Conservation (phyloP, 257 asterid species). For the Rehmannia glutinosa region DNA sequence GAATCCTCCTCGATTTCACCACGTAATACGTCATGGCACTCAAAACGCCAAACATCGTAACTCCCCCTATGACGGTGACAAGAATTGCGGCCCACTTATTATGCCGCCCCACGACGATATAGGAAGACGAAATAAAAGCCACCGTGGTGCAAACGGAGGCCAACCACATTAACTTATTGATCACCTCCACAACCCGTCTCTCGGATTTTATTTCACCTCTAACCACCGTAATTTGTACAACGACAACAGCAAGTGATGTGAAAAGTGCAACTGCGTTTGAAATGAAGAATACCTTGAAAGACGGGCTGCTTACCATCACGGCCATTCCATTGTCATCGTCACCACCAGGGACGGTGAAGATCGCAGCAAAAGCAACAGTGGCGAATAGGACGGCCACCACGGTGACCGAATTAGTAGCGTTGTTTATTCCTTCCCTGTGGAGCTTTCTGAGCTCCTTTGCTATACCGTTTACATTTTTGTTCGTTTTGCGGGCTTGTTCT, state of each 20-base stretch:
- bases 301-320: conserved; percentile 28
- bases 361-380: conserved; percentile 77
- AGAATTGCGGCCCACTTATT: conserved; percentile 62
- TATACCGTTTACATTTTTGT: conserved; percentile 62
- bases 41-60: conserved; percentile 58
- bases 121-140: conserved; percentile 67
- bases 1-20: conserved; percentile 49
- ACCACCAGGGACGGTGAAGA: conserved; percentile 81
- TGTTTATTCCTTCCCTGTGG: conserved; percentile 58
- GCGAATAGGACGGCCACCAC: conserved; percentile 75
- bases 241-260: conserved; percentile 74
- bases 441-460: conserved; percentile 73
- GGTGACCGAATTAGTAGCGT: conserved; percentile 55
- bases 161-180: conserved; percentile 81
- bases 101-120: conserved; percentile 57
- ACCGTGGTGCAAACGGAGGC: conserved; percentile 75
- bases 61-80: conserved; percentile 48
- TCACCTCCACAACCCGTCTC: conserved; percentile 64
- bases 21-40: conserved; percentile 69
- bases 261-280: conserved; percentile 68
- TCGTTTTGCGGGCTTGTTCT: conserved; percentile 70
- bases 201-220: conserved; percentile 68
- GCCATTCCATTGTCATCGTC: conserved; percentile 54
- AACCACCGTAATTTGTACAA: conserved; percentile 75
- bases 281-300: conserved; percentile 63